phyloP scores from a whole-genome alignment of 140 eudicot species.

The Flaveria floridana region DNA sequence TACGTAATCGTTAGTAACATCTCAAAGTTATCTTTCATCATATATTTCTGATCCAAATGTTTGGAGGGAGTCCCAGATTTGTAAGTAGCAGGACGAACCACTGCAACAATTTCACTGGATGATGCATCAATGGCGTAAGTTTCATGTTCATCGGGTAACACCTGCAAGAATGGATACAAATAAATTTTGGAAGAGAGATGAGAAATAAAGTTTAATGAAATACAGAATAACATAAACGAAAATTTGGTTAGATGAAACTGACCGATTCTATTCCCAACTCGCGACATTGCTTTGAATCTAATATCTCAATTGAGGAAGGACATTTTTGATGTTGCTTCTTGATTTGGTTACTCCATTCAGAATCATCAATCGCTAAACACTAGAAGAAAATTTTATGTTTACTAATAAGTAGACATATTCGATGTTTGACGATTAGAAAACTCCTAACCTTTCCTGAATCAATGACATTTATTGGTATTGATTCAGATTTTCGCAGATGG shows the following conservation, averaged over 20 bases:
- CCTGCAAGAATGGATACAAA: conserved; percentile 37
- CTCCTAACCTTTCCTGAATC: conserved; percentile 72
- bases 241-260: conserved; percentile 27
- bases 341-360: conserved; percentile 51
- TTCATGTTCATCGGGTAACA: conserved; percentile 37
- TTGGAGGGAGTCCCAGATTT: conserved; percentile 29
- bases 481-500: conserved; percentile 43
- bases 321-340: conserved; percentile 41
- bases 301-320: conserved; percentile 58
- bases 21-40: conserved; percentile 48
- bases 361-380: conserved; percentile 48
- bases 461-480: conserved; percentile 57
- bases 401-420: conserved; percentile 3
- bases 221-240: not conserved
- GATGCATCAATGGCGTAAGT: conserved; percentile 46
- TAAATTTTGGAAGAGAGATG: not conserved
- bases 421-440: not conserved
- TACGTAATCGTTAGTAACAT: conserved; percentile 49
- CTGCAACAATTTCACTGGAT: conserved; percentile 58
- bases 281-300: conserved; percentile 43
- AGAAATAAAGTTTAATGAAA: not conserved
- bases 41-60: conserved; percentile 55
- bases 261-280: conserved; percentile 67
- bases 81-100: conserved; percentile 62
- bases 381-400: conserved; percentile 16